These are phyloP conservation scores for Cotoneaster glaucophyllus DNA, from an alignment of 306 rosid genomes.

Conservation along the genomic window DNA sequence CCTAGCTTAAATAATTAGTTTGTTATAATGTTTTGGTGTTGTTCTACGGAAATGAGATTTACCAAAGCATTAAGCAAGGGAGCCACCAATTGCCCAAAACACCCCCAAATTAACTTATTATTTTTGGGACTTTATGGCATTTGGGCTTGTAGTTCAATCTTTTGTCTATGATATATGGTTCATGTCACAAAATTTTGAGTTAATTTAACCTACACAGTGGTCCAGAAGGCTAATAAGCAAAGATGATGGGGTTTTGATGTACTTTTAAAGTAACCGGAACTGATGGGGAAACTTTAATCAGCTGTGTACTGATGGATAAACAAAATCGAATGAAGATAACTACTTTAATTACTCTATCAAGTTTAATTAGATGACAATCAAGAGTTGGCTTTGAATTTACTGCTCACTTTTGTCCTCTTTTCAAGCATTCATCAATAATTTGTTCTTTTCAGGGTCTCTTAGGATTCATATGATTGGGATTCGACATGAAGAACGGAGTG, in stretches of 20 bases:
- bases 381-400: background rate
- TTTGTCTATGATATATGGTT: background rate
- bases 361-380: background rate
- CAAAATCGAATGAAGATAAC: background rate
- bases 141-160: background rate
- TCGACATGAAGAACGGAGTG: too few relatives aligned
- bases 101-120: background rate
- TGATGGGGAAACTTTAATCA: too few relatives aligned
- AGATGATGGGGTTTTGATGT: background rate
- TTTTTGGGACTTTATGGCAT: background rate
- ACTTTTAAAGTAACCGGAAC: background rate
- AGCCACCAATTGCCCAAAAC: background rate
- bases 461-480: too few relatives aligned
- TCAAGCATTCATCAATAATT: background rate
- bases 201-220: background rate
- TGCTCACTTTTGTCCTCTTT: background rate
- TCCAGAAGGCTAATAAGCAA: background rate
- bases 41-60: background rate
- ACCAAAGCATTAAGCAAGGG: background rate
- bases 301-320: too few relatives aligned
- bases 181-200: too few relatives aligned
- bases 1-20: too few relatives aligned
- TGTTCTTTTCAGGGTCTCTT: background rate
- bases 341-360: background rate
- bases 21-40: background rate